Base-by-base conservation (phyloP, 139 green algal genomes). In the Chlorella sp. region DNA sequence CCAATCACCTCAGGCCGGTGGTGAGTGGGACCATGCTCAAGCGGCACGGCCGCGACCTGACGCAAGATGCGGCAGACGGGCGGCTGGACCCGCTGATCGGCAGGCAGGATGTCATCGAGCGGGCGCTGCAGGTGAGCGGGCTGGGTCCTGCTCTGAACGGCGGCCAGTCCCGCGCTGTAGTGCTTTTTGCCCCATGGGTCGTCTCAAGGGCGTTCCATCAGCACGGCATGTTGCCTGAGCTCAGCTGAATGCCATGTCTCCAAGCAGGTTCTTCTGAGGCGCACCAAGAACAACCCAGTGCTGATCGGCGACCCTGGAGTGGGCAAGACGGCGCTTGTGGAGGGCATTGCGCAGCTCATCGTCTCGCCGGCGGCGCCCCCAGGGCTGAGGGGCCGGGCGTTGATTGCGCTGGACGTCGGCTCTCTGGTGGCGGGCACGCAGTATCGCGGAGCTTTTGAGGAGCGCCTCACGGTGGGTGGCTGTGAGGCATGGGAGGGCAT, bases 271-370 rank as follows among this genome's bases (percentile, higher is more conserved):
- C 88, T 98, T 41, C 89, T 96, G 34, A 87, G 96, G 15, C 91
- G 96, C 38, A 97, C 94, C 62, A 98, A 96, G 87, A 98, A 98
- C 91, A 98, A 98, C 91, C 96, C 96, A 17, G 90, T 94, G 56
- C 88, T 98, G 34, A 94, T 98, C 28, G 96, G 96, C 4, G 96
- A 98, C 70, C 95, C 96, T 2, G 96, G 96, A 25, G 95, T 98
- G 44, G 96, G 95, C 70, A 96, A 97, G 86, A 95, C 94, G 1
- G 95, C 95, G 13, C 87, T 98, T 36, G 94, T 93, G 38, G 96
- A 98, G 89, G 96, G 96, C 73, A 92, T 98, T 3, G 96, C 96
- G 1, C 95, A 98, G 87, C 86, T 92, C 32, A 74, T 88, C 30
- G 63, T 56, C 21, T 72, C 62, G 23, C 78, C 76, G 9, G 36